Conservation (phyloP, 768 basidiomycete genomes). For the Mycena rebaudengoi region DNA sequence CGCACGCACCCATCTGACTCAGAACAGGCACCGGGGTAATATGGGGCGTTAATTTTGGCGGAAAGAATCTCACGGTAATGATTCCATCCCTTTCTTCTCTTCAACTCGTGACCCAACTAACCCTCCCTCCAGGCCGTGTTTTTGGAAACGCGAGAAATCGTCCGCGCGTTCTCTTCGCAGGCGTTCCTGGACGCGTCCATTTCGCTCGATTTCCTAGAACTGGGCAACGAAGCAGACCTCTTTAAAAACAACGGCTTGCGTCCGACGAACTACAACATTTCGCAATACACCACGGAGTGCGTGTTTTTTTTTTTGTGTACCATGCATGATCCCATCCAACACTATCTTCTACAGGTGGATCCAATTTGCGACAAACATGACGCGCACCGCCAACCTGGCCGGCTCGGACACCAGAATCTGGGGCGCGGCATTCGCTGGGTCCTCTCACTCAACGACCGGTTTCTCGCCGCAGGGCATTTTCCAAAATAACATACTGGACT, state of each 20-base stretch:
- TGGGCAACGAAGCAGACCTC: constrained; percentile 70
- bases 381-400: constrained; percentile 46
- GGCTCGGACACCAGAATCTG: constrained; percentile 54
- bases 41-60: constrained; percentile 75
- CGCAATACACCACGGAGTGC: constrained; percentile 60
- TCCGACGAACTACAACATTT: constrained; percentile 45
- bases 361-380: constrained; percentile 58
- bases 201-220: constrained; percentile 62
- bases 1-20: too few relatives aligned
- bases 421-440: constrained; percentile 58
- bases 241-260: constrained; percentile 57
- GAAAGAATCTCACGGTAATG: constrained; percentile 52
- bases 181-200: constrained; percentile 50
- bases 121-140: constrained; percentile 51
- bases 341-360: constrained; percentile 54
- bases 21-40: constrained; percentile 64
- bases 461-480: constrained; percentile 74
- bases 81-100: background rate
- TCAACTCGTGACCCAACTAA: too few relatives aligned
- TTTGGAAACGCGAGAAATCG: constrained; percentile 56
- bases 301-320: constrained; percentile 34
- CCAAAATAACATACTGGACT: constrained; percentile 56
- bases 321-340: background rate
- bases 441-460: constrained; percentile 53
- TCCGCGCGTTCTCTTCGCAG: constrained; percentile 55